Evolutionary conservation across 805 yeast species (phyloP), one percentile per base, ranked within the genome.

Genomic region (Cyberlindnera samutprakarnensis): DNA sequence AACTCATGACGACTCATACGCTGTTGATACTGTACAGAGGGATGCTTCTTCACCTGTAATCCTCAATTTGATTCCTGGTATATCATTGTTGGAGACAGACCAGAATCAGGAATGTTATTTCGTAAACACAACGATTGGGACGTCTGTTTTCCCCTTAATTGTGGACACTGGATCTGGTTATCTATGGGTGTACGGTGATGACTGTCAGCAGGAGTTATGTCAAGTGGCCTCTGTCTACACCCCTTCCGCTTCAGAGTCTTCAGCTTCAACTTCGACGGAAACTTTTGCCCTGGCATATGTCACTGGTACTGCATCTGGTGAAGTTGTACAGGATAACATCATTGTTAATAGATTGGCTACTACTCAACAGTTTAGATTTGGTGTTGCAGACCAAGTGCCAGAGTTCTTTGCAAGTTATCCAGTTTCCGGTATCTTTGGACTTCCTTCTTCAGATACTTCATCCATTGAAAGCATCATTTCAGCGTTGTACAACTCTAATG

Each of bases 91-190:
- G 6, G 36, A 47, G 20, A 49, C 58, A 1, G 58, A 53, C 28
- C 33, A 13, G 8, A 44, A 49, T 35, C 45, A 43, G 23, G 55
- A 57, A 33, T 61, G 68, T n/a, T 66, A 54, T 33, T 62, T 46
- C 27, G 54, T 62, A 31, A 56, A 66, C 38, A 55, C 64, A 19
- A 61, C 62, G 11, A 53, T 66, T 23, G 63, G 57, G 15, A 43
- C 59, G n/a, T 48, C 49, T n/a, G 56, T 56, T 20, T 73, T 65
- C 42, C 71, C 72, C 5, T 54, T 78, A 24, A 61, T 78, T 14
- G 54, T 78, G 13, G 85, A 78, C 51, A 78, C 85, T 0, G 84
- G 81, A 6, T 72, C 80, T 18, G 75, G 76, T 13, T 68, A 75
- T 36, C 49, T 75, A 3, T 78, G 85, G 85, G 62, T 78, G 4